phyloP scores from a whole-genome alignment of 148 eudicot species.

The Spergularia bocconei region DNA sequence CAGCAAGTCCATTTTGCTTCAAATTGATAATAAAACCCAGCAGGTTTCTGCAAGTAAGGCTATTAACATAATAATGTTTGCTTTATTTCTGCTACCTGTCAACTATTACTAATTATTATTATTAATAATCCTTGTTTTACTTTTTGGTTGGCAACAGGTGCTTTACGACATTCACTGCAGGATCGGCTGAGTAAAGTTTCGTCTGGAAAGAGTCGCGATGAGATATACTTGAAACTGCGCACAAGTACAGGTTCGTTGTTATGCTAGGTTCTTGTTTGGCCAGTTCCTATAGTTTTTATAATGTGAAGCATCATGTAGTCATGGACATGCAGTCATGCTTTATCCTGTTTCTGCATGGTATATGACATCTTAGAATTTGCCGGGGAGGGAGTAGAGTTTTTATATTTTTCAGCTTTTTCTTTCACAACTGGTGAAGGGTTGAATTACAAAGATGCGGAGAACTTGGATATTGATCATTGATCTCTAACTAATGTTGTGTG shows the following conservation, averaged over 20 bases:
- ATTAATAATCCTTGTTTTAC: conserved; percentile 3
- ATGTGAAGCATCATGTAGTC: neutral
- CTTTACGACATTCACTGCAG: conserved; percentile 94
- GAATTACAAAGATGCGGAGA: neutral
- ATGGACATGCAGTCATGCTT: neutral
- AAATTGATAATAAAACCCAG: conserved; percentile 85
- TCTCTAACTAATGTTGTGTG: neutral
- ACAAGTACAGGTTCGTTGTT: conserved; percentile 67
- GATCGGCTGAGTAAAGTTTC: conserved; percentile 83
- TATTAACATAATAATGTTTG: conserved; percentile 9
- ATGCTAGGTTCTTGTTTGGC: neutral
- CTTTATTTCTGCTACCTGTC: neutral
- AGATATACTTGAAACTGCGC: conserved; percentile 82
- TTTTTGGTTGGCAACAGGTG: conserved; percentile 53
- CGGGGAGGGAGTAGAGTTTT: neutral
- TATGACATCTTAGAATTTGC: neutral
- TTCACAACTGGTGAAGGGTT: neutral
- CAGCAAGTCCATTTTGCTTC: conserved; percentile 81
- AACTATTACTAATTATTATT: neutral
- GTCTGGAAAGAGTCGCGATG: conserved; percentile 75
- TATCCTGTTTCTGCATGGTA: neutral
- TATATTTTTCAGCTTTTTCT: neutral
- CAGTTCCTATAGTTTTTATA: neutral
- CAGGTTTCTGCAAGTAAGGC: conserved; percentile 95
- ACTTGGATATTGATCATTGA: neutral